These are phyloP conservation scores for Tricholoma flavovirens DNA, from an alignment of 768 basidiomycete species.

Conservation along the genomic window DNA sequence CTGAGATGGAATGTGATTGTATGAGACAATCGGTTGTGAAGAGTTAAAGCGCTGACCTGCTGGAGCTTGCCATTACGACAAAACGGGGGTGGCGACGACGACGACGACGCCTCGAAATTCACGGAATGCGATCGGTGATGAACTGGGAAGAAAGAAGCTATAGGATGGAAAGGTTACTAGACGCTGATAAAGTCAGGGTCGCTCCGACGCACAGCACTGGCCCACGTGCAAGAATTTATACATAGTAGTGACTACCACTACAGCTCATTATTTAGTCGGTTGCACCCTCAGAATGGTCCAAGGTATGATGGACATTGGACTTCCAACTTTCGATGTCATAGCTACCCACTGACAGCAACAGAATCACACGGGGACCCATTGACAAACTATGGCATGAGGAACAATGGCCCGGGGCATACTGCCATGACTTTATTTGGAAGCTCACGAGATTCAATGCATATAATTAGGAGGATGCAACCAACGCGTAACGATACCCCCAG, in stretches of 20 bases:
- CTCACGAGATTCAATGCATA: not conserved
- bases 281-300: no score
- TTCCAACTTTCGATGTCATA: no score
- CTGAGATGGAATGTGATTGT: slow-evolving; percentile 6
- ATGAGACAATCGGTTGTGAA: slow-evolving; percentile 5
- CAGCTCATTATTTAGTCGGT: no score
- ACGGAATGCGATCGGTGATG: not conserved
- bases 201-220: not conserved
- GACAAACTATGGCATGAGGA: not conserved
- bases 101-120: not conserved
- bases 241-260: no score
- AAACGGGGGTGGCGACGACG: not conserved
- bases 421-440: no score
- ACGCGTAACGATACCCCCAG: not conserved
- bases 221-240: not conserved
- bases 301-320: no score
- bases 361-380: no score
- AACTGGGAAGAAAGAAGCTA: not conserved
- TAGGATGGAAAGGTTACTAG: not conserved
- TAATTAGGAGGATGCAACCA: not conserved
- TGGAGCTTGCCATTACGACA: slow-evolving; percentile 18
- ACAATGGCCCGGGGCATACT: not conserved
- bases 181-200: not conserved
- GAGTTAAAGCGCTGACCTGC: slow-evolving; percentile 25
- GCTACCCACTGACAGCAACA: no score